Evolutionary conservation across 371 early-diverging fungal genomes (phyloP).

Genomic region (Mucor mucedo): DNA sequence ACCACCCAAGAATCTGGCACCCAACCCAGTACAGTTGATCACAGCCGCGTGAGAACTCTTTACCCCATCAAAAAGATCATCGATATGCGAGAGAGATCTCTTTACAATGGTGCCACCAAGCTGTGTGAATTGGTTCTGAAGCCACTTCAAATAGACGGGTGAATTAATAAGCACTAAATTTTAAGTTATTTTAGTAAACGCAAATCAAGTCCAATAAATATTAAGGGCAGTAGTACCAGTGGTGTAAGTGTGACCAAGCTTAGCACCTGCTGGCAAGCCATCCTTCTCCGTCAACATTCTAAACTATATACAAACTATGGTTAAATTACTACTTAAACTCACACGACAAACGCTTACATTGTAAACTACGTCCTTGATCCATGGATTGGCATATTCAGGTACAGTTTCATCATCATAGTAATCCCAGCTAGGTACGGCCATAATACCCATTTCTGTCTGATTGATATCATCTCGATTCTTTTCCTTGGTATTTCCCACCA

Average conservation of each 20-base stretch:
- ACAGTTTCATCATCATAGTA: conserved; percentile 48
- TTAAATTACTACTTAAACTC: background rate
- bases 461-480: background rate
- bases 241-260: conserved; percentile 58
- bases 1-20: conserved; percentile 68
- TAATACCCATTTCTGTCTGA: conserved; percentile 42
- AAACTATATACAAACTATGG: conserved; percentile 9
- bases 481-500: conserved; percentile 21
- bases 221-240: conserved; percentile 41
- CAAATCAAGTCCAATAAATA: background rate
- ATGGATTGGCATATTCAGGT: conserved; percentile 49
- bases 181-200: background rate
- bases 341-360: conserved; percentile 41
- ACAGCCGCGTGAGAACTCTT: conserved; percentile 48
- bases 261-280: conserved; percentile 50
- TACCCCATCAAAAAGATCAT: conserved; percentile 41
- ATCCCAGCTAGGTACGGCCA: conserved; percentile 46
- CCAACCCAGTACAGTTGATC: conserved; percentile 80
- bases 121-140: conserved; percentile 52
- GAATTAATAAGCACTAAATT: conserved; percentile 58
- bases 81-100: conserved; percentile 50
- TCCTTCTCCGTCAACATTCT: conserved; percentile 21
- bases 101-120: conserved; percentile 60
- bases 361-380: conserved; percentile 57
- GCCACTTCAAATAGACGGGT: conserved; percentile 69